phyloP scores from a whole-genome alignment of 805 yeast species.

The Cephaloascus fragrans region DNA sequence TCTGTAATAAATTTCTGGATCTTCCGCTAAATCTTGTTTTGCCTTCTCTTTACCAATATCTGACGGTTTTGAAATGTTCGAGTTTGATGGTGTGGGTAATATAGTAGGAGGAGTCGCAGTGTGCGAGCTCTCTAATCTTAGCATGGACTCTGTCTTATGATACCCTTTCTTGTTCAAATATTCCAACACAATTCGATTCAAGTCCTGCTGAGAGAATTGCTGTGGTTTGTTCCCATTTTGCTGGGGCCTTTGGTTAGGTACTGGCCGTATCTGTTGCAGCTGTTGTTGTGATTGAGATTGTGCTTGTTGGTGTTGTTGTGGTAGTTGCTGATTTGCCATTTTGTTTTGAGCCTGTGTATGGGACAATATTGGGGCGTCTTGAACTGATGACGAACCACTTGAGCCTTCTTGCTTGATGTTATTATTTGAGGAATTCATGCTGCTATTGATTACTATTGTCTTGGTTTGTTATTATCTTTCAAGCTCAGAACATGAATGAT shows the following conservation, averaged over 20 bases:
- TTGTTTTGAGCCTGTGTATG: not conserved
- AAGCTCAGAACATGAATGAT: not conserved
- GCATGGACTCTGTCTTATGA: constrained; percentile 87
- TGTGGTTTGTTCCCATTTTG: constrained; percentile 8
- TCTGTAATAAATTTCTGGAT: constrained; percentile 65
- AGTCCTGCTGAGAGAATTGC: constrained; percentile 72
- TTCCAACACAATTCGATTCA: constrained; percentile 86
- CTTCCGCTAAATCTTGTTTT: constrained; percentile 9
- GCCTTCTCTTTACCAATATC: not conserved
- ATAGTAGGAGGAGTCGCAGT: constrained; percentile 42
- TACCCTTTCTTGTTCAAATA: constrained; percentile 91
- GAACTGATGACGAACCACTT: not conserved
- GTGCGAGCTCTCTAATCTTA: constrained; percentile 75
- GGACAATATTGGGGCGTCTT: not conserved
- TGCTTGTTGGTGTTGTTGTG: not conserved
- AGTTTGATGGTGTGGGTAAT: constrained; percentile 37
- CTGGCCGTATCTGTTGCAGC: not conserved
- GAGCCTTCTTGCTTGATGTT: not conserved
- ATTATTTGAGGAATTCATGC: not conserved
- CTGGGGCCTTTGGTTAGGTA: constrained; percentile 2
- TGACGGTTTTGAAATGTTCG: constrained; percentile 10
- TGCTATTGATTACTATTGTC: not conserved
- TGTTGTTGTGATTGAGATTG: not conserved
- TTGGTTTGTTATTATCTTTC: not conserved
- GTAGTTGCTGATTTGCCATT: not conserved